These are phyloP conservation scores for Cudoniella acicularis DNA, from an alignment of 495 filamentous ascomycete species.

Conservation along the genomic window DNA sequence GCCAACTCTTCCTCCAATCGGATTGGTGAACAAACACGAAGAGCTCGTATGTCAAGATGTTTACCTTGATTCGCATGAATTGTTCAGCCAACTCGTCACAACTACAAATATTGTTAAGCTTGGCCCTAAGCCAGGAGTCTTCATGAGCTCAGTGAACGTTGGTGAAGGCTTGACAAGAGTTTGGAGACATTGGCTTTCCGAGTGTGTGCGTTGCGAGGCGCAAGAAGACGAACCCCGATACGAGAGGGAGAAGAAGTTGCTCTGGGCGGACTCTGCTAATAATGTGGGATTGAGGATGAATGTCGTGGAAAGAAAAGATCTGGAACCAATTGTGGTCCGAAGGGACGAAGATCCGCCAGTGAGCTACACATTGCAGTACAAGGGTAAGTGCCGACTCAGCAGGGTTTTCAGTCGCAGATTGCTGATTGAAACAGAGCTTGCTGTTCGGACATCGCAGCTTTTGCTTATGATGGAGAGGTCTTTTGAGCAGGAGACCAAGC, in stretches of 20 bases:
- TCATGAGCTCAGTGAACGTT: slow-evolving; percentile 57
- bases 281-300: slow-evolving; percentile 56
- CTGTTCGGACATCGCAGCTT: slow-evolving; percentile 56
- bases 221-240: neutral
- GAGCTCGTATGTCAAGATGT: slow-evolving; percentile 53
- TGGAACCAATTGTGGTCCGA: slow-evolving; percentile 32
- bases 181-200: slow-evolving; percentile 66
- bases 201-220: slow-evolving; percentile 18
- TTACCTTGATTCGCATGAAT: slow-evolving; percentile 61
- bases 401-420: slow-evolving; percentile 16
- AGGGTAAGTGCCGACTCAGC: slow-evolving; percentile 46
- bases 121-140: slow-evolving; percentile 54
- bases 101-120: slow-evolving; percentile 65
- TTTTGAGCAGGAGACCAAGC: slow-evolving; percentile 42
- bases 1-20: slow-evolving; percentile 16
- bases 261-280: slow-evolving; percentile 56
- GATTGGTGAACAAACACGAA: slow-evolving; percentile 17
- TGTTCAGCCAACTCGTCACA: slow-evolving; percentile 68
- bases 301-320: slow-evolving; percentile 39
- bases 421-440: slow-evolving; percentile 43
- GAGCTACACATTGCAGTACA: slow-evolving; percentile 49
- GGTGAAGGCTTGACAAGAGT: slow-evolving; percentile 62
- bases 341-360: slow-evolving; percentile 53
- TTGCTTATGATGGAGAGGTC: slow-evolving; percentile 56
- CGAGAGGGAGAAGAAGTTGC: slow-evolving; percentile 27